Percentiles rank a stretch among this genome's conserved stretches.
These are phyloP conservation scores for Aspergillus piperis DNA, from an alignment of 2,329 filamentous ascomycete genomes.

Conservation along the genomic window DNA sequence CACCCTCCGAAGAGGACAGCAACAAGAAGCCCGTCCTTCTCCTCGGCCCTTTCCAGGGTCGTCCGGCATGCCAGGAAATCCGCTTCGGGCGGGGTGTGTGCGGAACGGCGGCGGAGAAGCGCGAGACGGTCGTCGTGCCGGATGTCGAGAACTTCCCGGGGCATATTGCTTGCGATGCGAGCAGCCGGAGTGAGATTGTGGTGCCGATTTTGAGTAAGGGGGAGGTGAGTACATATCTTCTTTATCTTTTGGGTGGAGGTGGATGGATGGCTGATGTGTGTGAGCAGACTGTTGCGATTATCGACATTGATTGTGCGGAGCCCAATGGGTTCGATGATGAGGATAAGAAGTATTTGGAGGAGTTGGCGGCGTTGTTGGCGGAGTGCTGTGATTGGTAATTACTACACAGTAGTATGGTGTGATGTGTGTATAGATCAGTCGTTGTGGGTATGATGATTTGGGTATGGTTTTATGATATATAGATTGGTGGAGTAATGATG, in stretches of 20 bases:
- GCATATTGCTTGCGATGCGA: conserved; percentile 53
- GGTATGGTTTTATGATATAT: background rate
- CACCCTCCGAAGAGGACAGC: conserved; percentile 20
- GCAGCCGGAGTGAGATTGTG: conserved; percentile 53
- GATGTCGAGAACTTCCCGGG: conserved; percentile 49
- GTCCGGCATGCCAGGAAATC: conserved; percentile 52
- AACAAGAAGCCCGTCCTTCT: conserved; percentile 36
- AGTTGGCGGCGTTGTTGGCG: conserved; percentile 42
- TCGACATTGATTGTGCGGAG: conserved; percentile 51
- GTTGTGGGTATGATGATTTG: background rate
- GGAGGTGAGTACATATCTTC: conserved; percentile 35
- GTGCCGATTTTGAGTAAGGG: conserved; percentile 47
- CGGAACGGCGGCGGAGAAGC: conserved; percentile 45
- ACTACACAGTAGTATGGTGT: no score
- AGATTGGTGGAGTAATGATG: background rate
- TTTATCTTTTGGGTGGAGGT: background rate
- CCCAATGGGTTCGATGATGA: conserved; percentile 47
- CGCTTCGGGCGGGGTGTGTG: conserved; percentile 50
- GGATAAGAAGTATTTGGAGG: conserved; percentile 47
- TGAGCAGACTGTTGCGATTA: conserved; percentile 49
- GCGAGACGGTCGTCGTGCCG: conserved; percentile 44
- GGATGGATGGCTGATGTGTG: background rate
- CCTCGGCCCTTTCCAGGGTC: conserved; percentile 52
- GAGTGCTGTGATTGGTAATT: conserved; percentile 44
- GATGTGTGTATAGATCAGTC: background rate